Conservation (phyloP, 192 early-diverging fungal genomes). For the Dissophora ornata region DNA sequence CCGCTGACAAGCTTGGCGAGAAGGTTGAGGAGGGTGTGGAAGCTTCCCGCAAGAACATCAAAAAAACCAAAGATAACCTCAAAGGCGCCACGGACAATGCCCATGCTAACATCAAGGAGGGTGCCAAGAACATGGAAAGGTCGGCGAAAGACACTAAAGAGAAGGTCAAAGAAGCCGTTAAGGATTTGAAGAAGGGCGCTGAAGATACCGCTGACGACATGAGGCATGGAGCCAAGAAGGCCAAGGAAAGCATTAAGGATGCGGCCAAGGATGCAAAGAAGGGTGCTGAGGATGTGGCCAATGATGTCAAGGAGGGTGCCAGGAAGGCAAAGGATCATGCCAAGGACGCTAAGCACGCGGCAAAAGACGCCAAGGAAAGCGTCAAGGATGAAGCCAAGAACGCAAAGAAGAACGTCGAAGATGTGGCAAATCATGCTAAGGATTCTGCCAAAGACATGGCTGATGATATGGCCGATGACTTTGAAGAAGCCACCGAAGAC, state of each 20-base stretch:
- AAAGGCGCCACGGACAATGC: not conserved
- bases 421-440: constrained; percentile 2
- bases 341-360: constrained; percentile 11
- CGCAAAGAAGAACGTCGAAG: constrained; percentile 3
- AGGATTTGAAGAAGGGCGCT: constrained; percentile 9
- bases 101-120: constrained; percentile 16
- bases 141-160: constrained; percentile 6
- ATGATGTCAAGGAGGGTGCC: constrained; percentile 10
- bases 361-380: constrained; percentile 16
- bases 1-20: constrained; percentile 23
- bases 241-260: not conserved
- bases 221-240: constrained; percentile 23
- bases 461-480: not conserved
- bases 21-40: constrained; percentile 25
- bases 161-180: constrained; percentile 13
- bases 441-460: not conserved
- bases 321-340: not conserved
- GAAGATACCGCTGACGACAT: not conserved
- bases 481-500: constrained; percentile 15
- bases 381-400: constrained; percentile 13
- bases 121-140: not conserved
- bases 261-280: constrained; percentile 14
- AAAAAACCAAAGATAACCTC: not conserved
- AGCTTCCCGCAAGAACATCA: constrained; percentile 11
- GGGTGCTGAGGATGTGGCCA: constrained; percentile 6